Conservation (phyloP, 169 alveolate species). For the Plasmodium knowlesi region DNA sequence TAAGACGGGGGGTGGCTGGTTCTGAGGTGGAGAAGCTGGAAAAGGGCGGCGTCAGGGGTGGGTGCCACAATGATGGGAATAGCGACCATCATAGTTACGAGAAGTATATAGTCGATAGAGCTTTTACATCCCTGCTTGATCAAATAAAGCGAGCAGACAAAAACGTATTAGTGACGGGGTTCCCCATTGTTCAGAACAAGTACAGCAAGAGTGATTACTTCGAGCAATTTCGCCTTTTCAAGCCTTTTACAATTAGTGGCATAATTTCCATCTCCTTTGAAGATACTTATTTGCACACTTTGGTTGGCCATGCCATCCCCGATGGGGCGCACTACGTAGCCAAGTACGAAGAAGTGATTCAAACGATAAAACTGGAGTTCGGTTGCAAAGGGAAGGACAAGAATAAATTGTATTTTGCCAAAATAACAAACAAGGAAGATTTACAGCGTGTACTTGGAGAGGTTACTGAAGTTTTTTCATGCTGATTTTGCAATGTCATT, state of each 20-base stretch:
- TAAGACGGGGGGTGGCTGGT: background rate
- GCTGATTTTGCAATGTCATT: background rate
- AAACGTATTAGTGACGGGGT: conserved; percentile 52
- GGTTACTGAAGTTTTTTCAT: background rate
- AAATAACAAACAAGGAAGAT: background rate
- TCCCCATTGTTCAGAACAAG: conserved; percentile 35
- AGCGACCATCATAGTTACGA: background rate
- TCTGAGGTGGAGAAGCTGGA: background rate
- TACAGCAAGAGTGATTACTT: conserved; percentile 41
- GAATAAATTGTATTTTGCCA: conserved; percentile 22
- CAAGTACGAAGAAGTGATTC: conserved; percentile 8
- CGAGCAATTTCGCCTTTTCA: conserved; percentile 51
- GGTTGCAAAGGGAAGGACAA: background rate
- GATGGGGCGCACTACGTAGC: background rate
- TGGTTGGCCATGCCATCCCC: background rate
- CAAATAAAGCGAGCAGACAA: conserved; percentile 39
- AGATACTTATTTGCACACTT: background rate
- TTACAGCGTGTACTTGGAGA: conserved; percentile 4
- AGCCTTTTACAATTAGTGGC: conserved; percentile 29
- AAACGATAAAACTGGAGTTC: conserved; percentile 19
- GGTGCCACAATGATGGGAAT: background rate
- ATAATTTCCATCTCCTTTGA: conserved; percentile 35
- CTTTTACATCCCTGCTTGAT: background rate
- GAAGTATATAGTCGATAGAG: background rate
- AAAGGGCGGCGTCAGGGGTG: background rate